Percentiles rank a stretch among this genome's conserved stretches.
Evolutionary conservation across 2,329 filamentous ascomycete species (phyloP).

Genomic region (Thielaviopsis ethacetica): DNA sequence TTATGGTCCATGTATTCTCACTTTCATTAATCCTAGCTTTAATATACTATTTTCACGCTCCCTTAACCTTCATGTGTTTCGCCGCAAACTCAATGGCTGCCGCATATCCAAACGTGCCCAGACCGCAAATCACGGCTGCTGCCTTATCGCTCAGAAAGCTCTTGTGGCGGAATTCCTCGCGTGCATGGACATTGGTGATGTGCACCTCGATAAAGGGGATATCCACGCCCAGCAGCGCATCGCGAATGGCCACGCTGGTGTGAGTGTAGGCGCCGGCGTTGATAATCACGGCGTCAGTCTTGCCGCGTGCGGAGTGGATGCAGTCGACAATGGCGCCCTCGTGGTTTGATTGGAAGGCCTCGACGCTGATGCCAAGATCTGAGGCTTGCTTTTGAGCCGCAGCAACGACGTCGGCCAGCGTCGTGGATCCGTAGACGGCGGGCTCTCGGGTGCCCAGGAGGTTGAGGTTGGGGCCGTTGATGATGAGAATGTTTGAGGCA

Average conservation of each 20-base stretch:
- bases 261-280: constrained; percentile 64
- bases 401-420: constrained; percentile 43
- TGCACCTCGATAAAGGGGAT: constrained; percentile 70
- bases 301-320: constrained; percentile 47
- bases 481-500: constrained; percentile 42
- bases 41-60: constrained; percentile 9
- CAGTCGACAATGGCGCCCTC: constrained; percentile 60
- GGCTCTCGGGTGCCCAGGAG: constrained; percentile 62
- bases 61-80: constrained; percentile 25
- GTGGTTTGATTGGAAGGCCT: constrained; percentile 59
- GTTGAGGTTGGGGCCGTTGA: constrained; percentile 75
- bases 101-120: constrained; percentile 46
- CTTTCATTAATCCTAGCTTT: not conserved
- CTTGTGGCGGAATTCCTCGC: constrained; percentile 52
- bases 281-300: constrained; percentile 52
- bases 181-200: constrained; percentile 55
- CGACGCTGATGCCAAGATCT: constrained; percentile 30
- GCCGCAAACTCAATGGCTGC: constrained; percentile 39
- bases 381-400: constrained; percentile 32
- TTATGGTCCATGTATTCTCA: not conserved
- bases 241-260: constrained; percentile 59
- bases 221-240: constrained; percentile 50
- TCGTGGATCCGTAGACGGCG: constrained; percentile 53
- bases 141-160: constrained; percentile 66
- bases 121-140: constrained; percentile 52